phyloP scores from a whole-genome alignment of 108 stramenopile species.

The Fragilaria radians region DNA sequence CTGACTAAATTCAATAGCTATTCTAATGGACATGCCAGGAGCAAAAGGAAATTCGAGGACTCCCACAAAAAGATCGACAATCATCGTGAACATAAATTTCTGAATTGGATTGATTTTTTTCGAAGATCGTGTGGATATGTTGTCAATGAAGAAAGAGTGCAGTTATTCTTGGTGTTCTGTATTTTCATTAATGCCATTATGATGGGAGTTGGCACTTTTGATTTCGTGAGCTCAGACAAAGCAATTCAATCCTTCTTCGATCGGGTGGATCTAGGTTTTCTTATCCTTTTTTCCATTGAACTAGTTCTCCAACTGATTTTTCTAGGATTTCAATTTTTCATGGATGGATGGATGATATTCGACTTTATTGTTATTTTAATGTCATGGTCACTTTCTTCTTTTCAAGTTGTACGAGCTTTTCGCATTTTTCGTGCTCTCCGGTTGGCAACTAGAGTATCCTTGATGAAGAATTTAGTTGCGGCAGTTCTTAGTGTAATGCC shows the following conservation, averaged over 20 bases:
- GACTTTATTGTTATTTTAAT: constrained; percentile 58
- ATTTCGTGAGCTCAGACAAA: constrained; percentile 36
- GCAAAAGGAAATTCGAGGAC: neutral
- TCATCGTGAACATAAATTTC: neutral
- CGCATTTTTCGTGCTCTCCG: constrained; percentile 72
- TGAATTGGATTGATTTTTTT: constrained; percentile 10
- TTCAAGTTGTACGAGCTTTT: constrained; percentile 71
- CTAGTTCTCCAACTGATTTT: constrained; percentile 48
- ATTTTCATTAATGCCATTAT: constrained; percentile 63
- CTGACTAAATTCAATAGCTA: neutral
- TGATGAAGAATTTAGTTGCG: constrained; percentile 51
- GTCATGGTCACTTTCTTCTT: constrained; percentile 47
- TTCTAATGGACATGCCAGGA: neutral
- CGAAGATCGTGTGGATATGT: constrained; percentile 31
- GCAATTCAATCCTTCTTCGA: constrained; percentile 29
- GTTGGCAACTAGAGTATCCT: constrained; percentile 55
- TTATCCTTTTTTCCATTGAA: constrained; percentile 67
- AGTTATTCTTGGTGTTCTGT: constrained; percentile 38
- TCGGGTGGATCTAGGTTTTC: constrained; percentile 35
- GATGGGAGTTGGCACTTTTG: constrained; percentile 74
- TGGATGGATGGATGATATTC: constrained; percentile 67
- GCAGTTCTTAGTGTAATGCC: constrained; percentile 31
- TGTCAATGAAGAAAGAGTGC: constrained; percentile 49
- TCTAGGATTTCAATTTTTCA: constrained; percentile 38
- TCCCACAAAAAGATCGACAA: too few species aligned